Evolutionary conservation across 2,329 filamentous ascomycete species (phyloP), one percentile per base, ranked within the genome.

Genomic region (Torrubiellomyces zombiae): DNA sequence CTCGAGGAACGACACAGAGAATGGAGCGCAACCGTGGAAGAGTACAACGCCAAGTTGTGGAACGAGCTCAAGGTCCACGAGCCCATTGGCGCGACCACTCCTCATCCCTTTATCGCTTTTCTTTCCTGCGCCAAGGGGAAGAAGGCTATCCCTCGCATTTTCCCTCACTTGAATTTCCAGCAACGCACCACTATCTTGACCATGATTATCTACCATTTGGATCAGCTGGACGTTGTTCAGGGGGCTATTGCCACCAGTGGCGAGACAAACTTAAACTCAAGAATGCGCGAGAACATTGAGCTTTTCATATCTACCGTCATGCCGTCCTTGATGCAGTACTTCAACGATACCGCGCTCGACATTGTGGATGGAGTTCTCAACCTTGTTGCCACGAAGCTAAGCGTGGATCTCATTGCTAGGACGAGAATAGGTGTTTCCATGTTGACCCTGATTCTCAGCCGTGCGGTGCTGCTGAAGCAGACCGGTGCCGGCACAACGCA

Each of bases 51-150:
- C 24, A 71, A 76, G 45, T 63, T 98, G 9, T 98, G 89, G 89
- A 59, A 67, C 20, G 71, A 79, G 30, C 65, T 94, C 25, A 92
- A 91, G 56, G 81, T 98, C 24, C 81, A 93, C 53, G 86, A 93
- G 45, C 85, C 83, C 1, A 89, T 94, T 38, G 76, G 69, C 15
- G 65, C 60, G 22, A 80, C 75, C 26, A 68, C 77, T 4, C 63
- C 73, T 11, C 89, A 98, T 48, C 89, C 89, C 0, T 98, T 98
- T 53, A 94, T 98, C 38, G 81, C 85, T 23, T 86, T 98, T 48
- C 60, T 98, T 23, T 92, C 85, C 4, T 91, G 89, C 43, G 71
- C 75, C 38, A 98, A 98, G 59, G 89, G 89, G 43, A 95, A 94
- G 58, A 93, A 89, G 57, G 81, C 80, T 2, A 82, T 98, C 32